These are phyloP conservation scores for Teratosphaeria pseudoeucalypti DNA, from an alignment of 2,329 filamentous ascomycete genomes.

Conservation along the genomic window DNA sequence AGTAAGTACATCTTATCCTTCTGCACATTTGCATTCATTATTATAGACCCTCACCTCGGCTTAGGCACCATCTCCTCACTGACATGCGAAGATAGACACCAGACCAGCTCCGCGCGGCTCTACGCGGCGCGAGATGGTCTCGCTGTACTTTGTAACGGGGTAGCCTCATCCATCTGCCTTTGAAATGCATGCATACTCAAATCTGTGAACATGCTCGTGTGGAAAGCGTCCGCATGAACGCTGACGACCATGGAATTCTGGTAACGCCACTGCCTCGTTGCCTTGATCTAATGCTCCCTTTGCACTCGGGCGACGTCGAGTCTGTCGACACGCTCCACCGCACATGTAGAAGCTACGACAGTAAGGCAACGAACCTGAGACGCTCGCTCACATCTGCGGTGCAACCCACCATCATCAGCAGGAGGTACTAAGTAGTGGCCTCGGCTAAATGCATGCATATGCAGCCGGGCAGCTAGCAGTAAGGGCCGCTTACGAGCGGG, in stretches of 20 bases:
- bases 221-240: neutral
- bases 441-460: neutral
- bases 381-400: neutral
- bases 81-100: neutral
- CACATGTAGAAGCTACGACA: neutral
- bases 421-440: neutral
- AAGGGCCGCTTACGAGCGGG: neutral
- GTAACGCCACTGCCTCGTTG: neutral
- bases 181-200: neutral
- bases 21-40: no score
- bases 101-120: constrained; percentile 1
- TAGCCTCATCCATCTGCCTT: neutral
- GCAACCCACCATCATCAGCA: neutral
- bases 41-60: no score
- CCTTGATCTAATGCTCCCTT: neutral
- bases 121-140: constrained; percentile 4
- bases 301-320: no score
- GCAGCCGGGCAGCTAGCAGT: neutral
- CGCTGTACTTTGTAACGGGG: constrained; percentile 5
- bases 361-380: neutral
- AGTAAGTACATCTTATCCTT: no score
- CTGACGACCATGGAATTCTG: neutral
- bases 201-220: neutral
- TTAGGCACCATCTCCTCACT: neutral
- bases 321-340: neutral